These are phyloP conservation scores for Alternaria alternata DNA, from an alignment of 2,329 filamentous ascomycete species.

Conservation along the genomic window DNA sequence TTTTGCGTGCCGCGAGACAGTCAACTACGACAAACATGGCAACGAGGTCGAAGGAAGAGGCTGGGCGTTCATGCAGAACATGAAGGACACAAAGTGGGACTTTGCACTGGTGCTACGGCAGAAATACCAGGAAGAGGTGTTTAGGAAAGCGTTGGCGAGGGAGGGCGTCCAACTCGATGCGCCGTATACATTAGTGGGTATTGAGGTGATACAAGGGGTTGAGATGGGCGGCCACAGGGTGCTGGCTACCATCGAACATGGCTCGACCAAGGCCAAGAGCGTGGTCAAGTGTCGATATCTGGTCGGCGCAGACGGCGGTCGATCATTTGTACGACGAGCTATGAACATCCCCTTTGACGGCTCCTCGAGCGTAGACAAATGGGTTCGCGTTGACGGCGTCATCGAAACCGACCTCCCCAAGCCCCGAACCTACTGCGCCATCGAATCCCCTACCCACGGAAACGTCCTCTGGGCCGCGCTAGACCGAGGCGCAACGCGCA, in stretches of 20 bases:
- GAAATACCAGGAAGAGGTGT: conserved; percentile 64
- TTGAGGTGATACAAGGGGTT: conserved; percentile 50
- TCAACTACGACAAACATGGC: conserved; percentile 58
- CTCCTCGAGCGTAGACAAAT: conserved; percentile 59
- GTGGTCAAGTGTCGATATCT: conserved; percentile 57
- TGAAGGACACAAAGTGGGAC: conserved; percentile 61
- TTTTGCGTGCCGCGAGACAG: conserved; percentile 61
- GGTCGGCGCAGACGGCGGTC: conserved; percentile 62
- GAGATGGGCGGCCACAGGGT: conserved; percentile 18
- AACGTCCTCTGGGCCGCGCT: conserved; percentile 65
- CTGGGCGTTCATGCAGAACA: conserved; percentile 63
- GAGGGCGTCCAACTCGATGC: conserved; percentile 50
- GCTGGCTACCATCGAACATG: too few relatives aligned
- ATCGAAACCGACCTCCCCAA: conserved; percentile 61
- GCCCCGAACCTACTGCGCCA: conserved; percentile 56
- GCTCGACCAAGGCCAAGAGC: conserved; percentile 32
- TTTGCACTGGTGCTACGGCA: conserved; percentile 64
- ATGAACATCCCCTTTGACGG: conserved; percentile 61
- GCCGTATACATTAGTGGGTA: conserved; percentile 49
- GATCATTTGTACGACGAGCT: conserved; percentile 58
- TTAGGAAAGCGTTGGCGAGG: conserved; percentile 53
- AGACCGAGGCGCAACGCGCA: conserved; percentile 62
- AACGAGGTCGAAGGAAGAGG: conserved; percentile 57
- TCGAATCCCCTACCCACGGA: conserved; percentile 62
- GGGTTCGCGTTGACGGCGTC: conserved; percentile 63